Base-by-base conservation (phyloP, 441 rosid species). In the Pelargonium citronellum region DNA sequence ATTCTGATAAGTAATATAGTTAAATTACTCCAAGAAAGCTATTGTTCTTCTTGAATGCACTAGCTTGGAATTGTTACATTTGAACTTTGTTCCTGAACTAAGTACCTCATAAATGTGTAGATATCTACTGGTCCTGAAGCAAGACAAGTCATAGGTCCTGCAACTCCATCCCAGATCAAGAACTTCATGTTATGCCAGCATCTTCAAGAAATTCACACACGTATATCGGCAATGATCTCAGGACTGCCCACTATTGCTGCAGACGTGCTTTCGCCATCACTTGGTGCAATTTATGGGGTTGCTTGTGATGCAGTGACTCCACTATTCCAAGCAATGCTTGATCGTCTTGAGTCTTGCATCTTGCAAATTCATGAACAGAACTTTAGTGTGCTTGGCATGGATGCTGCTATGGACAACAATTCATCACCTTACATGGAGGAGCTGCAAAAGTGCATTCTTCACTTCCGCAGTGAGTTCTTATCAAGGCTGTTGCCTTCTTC, bases 371-470 rank as follows among this genome's bases (percentile, higher is more conserved):
- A 95, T 69, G 91, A 90, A 5, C 99, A 95, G 77, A 92, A 90
- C 74, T 89, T 95, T 67, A 87, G 89, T 74, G 83, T 61, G 24
- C 85, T 77, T 65, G 92, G 84, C 58, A 85, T 86, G 75, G 95
- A 95, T 80, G 88, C 95, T 77, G 87, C 87, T 27, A 82, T 88
- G 85, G 98, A 95, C 81, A 89, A 83, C 79, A 90, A 89, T 77
- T 82, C 90, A 71, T 95, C 99, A 7, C 87, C 96, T 30, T 95
- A 95, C 87, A 90, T 95, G 99, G 98, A 92, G 77, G 99, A 90
- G 74, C 72, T 92, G 81, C 98, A 95, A 85, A 88, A 79, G 79
- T 84, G 84, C 72, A 84, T 90, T 65, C 92, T 90, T 69, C 99
- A 89, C 79, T 92, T 95, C 70, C 95, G 96, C 27, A 74, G 77